Conservation (phyloP, 1,284 basidiomycete species). For the Xanthoconium separans region DNA sequence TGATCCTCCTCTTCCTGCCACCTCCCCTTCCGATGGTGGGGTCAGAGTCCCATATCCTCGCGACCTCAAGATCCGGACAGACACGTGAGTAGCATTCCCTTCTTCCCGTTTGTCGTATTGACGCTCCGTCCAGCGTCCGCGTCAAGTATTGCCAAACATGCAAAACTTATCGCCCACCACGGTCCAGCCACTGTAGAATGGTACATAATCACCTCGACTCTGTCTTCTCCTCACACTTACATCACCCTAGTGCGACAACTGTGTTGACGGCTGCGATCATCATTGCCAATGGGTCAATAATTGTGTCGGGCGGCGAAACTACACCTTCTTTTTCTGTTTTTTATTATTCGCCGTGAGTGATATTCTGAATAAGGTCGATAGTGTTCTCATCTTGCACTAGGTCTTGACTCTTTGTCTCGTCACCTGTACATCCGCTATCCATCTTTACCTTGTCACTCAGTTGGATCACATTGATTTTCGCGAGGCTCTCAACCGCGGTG, state of each 20-base stretch:
- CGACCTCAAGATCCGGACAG: constrained; percentile 76
- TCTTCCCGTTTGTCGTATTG: background rate
- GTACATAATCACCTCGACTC: constrained; percentile 39
- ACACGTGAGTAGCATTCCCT: constrained; percentile 55
- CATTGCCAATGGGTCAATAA: constrained; percentile 96
- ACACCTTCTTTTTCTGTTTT: constrained; percentile 84
- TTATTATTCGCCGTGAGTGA: constrained; percentile 67
- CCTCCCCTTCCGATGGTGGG: constrained; percentile 58
- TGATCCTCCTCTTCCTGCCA: constrained; percentile 71
- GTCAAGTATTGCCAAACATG: constrained; percentile 93
- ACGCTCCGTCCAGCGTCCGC: constrained; percentile 56
- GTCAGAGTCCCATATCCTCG: constrained; percentile 70
- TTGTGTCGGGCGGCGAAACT: constrained; percentile 89
- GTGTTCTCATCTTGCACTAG: constrained; percentile 37
- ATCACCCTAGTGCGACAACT: constrained; percentile 79
- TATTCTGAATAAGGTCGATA: constrained; percentile 1
- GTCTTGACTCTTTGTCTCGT: constrained; percentile 70
- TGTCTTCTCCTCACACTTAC: constrained; percentile 5
- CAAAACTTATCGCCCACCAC: constrained; percentile 84
- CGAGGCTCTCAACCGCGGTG: constrained; percentile 56
- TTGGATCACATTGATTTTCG: constrained; percentile 53
- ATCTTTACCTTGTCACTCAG: constrained; percentile 68
- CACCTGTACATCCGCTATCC: constrained; percentile 79
- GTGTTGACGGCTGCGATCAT: constrained; percentile 87
- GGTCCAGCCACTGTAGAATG: constrained; percentile 92